Conservation (phyloP, 345 rosid genomes). For the Eucalyptus fibrosa region DNA sequence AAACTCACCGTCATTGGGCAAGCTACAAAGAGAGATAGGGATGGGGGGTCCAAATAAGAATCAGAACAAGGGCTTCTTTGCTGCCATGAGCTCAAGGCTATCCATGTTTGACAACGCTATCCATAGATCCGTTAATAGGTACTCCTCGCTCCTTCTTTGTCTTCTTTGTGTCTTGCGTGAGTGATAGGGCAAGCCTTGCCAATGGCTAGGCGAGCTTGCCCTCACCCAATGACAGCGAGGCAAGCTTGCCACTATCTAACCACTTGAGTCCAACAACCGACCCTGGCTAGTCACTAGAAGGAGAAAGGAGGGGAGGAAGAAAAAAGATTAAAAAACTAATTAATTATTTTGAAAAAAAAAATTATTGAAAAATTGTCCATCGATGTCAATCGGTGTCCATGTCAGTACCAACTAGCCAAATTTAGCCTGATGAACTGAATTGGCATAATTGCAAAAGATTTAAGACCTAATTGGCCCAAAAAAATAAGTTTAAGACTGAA, state of each 20-base stretch:
- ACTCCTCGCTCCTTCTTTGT: not conserved
- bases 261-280: accelerated
- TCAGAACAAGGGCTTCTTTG: accelerated
- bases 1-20: no score
- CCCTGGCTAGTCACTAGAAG: no score
- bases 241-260: no score
- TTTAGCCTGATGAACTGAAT: accelerated
- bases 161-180: not conserved
- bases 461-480: accelerated
- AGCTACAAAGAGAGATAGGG: no score
- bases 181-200: accelerated
- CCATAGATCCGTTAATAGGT: not conserved
- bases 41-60: no score
- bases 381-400: accelerated
- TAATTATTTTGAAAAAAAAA: accelerated
- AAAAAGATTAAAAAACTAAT: no score
- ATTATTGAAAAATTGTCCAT: accelerated
- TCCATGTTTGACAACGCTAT: not conserved
- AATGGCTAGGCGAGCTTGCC: accelerated
- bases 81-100: accelerated
- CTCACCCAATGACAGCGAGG: accelerated
- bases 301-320: no score
- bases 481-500: not conserved
- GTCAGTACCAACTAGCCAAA: accelerated
- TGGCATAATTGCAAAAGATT: accelerated